Percentiles rank a stretch among this genome's conserved stretches.
phyloP scores from a whole-genome alignment of 1,284 basidiomycete species.

The Apiotrichum veenhuisii region DNA sequence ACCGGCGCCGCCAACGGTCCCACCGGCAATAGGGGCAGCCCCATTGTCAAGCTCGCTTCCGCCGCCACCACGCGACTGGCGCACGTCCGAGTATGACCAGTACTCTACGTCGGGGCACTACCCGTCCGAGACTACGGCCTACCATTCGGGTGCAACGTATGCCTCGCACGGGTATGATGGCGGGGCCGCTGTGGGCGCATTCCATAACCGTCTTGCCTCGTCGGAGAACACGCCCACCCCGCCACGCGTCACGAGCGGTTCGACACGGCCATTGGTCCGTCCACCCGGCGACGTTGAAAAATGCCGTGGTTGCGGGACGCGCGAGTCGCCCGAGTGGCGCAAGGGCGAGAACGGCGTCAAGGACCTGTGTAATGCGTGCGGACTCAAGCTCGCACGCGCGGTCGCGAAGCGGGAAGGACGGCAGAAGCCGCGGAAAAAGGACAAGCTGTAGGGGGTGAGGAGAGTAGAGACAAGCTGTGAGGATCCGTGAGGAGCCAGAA shows the following conservation, averaged over 20 bases:
- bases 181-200: slow-evolving; percentile 1
- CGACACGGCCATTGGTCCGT: slow-evolving; percentile 30
- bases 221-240: slow-evolving; percentile 6
- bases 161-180: slow-evolving; percentile 1
- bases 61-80: neutral
- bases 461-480: neutral
- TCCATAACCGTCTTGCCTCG: slow-evolving; percentile 2
- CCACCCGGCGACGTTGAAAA: slow-evolving; percentile 68
- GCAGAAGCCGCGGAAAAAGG: slow-evolving; percentile 47
- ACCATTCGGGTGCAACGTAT: neutral
- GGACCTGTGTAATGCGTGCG: slow-evolving; percentile 85
- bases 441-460: slow-evolving; percentile 15
- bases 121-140: neutral
- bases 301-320: slow-evolving; percentile 78
- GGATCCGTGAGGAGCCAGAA: neutral
- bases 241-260: slow-evolving; percentile 4
- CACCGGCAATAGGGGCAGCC: neutral
- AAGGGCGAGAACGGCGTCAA: slow-evolving; percentile 79
- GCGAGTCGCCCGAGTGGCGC: slow-evolving; percentile 87
- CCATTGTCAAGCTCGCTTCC: neutral
- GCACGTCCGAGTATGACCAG: neutral
- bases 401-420: slow-evolving; percentile 47
- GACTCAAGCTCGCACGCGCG: slow-evolving; percentile 44
- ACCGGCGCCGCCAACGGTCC: neutral
- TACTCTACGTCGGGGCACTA: neutral